Base-by-base conservation (phyloP, 345 rosid species). In the Pugionium cornutum region DNA sequence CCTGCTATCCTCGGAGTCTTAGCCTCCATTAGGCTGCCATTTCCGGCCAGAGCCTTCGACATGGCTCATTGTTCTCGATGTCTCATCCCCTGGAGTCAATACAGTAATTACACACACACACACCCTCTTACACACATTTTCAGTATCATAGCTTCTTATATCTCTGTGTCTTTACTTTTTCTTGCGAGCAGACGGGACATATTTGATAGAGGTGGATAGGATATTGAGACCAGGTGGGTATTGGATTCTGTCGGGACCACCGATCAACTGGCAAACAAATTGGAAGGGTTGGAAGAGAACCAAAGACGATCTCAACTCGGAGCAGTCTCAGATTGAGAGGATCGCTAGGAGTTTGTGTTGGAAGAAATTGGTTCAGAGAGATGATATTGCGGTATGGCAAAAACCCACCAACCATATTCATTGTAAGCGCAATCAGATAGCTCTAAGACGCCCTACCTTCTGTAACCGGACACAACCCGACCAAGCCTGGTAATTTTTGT, bases 51-150 rank as follows among this genome's bases (percentile, higher is more conserved):
- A 71, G 89, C 97, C 34, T 92, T 92, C 36, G 98, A 92, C 85
- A 76, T 92, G 77, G 98, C 97, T 56, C 98, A 92, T 64, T 92
- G 98, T 81, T 92, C 97, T 58, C 91, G 98, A 27, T 92, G 98
- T 75, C 92, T 92, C 64, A 87, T 92, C 51, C 96, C 97, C 0
- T 92, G 98, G 98, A 91, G 82, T 7, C 71, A 77, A 32, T 76
- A 73, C 32, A 94, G 98, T 92, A 79, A 59, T 4, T 7, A 41
- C 5, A 41, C 9, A 2, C 58, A 9, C 6, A 2, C 53, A 9
- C 11, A 49, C 53, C 8, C 5, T 56, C 41, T n/a, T 37, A 4
- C 18, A 45, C 49, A 62, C 61, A 9, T 41, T 30, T 6, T 33
- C 5, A 2, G 30, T 32, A 50, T 27, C 10, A 4, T 45, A 0